phyloP scores from a whole-genome alignment of 2,329 filamentous ascomycete genomes.

The Fusarium sp. region DNA sequence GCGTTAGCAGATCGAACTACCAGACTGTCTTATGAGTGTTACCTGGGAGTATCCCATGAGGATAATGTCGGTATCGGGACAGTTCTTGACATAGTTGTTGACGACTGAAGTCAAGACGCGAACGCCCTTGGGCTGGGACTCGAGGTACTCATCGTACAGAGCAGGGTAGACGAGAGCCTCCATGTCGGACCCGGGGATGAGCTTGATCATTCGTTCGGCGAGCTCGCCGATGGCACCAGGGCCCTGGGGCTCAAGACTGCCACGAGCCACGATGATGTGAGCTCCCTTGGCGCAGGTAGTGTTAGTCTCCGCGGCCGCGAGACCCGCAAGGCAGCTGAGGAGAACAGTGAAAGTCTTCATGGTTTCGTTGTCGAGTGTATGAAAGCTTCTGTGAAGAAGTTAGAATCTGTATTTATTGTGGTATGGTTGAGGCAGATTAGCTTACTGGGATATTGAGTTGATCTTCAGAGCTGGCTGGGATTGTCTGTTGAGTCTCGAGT shows the following conservation, averaged over 20 bases:
- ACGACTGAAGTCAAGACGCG: constrained; percentile 17
- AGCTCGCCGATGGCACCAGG: constrained; percentile 34
- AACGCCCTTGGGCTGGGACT: constrained; percentile 36
- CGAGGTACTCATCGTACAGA: constrained; percentile 26
- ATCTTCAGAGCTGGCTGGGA: not conserved
- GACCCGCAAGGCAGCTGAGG: constrained; percentile 1
- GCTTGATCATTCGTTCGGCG: constrained; percentile 9
- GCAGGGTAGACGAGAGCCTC: constrained; percentile 40
- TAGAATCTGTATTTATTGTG: not conserved
- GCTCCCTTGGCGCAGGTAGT: constrained; percentile 25
- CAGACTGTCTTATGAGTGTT: not conserved
- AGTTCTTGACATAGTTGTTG: constrained; percentile 21
- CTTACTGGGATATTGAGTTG: not conserved
- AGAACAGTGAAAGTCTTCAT: constrained; percentile 23
- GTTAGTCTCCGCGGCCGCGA: not conserved
- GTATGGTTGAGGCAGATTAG: not conserved
- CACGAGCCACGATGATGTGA: constrained; percentile 39
- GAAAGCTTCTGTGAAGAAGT: not conserved
- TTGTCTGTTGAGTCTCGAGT: not conserved
- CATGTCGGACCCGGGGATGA: constrained; percentile 34
- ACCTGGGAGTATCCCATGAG: constrained; percentile 39
- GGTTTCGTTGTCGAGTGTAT: not conserved
- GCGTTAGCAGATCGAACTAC: not conserved
- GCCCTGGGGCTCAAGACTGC: constrained; percentile 36
- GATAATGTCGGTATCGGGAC: constrained; percentile 32